Evolutionary conservation across 768 basidiomycete species (phyloP).

Genomic region (Xerocomus potaroensis): DNA sequence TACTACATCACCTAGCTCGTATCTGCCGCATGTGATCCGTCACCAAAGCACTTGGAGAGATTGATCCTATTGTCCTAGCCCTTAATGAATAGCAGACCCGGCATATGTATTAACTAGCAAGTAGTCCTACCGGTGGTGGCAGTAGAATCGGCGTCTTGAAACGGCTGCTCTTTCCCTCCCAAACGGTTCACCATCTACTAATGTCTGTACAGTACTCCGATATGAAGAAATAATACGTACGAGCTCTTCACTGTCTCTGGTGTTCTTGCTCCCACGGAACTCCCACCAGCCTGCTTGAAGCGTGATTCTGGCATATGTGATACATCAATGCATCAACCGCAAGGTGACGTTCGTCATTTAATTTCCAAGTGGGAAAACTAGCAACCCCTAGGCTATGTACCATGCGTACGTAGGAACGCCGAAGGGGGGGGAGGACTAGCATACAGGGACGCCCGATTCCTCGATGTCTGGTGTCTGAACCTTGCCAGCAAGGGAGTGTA

Average conservation of each 20-base stretch:
- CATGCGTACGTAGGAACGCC: no score
- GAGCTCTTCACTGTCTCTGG: background rate
- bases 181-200: background rate
- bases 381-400: background rate
- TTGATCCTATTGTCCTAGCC: background rate
- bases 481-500: no score
- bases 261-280: background rate
- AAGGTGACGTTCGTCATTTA: background rate
- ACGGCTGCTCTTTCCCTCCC: background rate
- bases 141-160: slow-evolving; percentile 1
- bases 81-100: background rate
- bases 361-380: background rate
- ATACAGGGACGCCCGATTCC: no score
- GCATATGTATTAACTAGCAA: background rate
- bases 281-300: background rate
- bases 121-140: background rate
- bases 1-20: background rate
- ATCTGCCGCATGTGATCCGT: slow-evolving; percentile 4
- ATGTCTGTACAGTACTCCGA: background rate
- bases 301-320: background rate
- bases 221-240: slow-evolving; percentile 3
- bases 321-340: background rate
- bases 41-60: background rate
- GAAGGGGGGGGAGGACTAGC: no score
- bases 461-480: no score